phyloP scores from a whole-genome alignment of 495 filamentous ascomycete species.

The Aspergillus hancockii region DNA sequence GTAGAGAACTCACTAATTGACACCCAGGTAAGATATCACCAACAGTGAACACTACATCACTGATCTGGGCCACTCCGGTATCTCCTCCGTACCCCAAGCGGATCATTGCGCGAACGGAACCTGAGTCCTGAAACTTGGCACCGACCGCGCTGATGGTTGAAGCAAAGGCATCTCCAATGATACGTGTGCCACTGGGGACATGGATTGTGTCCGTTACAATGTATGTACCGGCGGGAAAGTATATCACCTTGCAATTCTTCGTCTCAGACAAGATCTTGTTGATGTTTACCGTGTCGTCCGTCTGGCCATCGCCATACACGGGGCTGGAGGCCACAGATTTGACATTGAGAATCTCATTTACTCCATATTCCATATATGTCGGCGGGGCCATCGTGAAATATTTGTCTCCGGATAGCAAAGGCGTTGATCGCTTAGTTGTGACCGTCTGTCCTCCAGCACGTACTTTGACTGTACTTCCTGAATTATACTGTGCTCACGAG shows the following conservation, averaged over 20 bases:
- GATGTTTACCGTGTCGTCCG: conserved; percentile 46
- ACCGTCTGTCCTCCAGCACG: conserved; percentile 18
- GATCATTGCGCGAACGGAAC: conserved; percentile 51
- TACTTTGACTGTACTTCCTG: conserved; percentile 13
- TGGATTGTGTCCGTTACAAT: conserved; percentile 55
- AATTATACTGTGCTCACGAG: conserved; percentile 16
- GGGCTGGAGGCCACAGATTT: conserved; percentile 37
- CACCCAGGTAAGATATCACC: conserved; percentile 49
- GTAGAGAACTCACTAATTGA: conserved; percentile 32
- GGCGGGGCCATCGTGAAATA: conserved; percentile 29
- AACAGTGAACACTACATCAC: conserved; percentile 54
- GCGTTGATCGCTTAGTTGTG: conserved; percentile 16
- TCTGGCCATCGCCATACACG: conserved; percentile 37
- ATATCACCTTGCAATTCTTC: conserved; percentile 46
- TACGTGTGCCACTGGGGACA: conserved; percentile 49
- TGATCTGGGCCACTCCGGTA: conserved; percentile 54
- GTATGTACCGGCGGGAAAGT: conserved; percentile 61
- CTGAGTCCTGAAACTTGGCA: conserved; percentile 47
- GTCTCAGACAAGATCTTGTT: conserved; percentile 50
- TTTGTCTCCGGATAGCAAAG: conserved; percentile 24
- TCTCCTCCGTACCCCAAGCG: conserved; percentile 54
- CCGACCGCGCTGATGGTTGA: conserved; percentile 48
- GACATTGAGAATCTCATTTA: conserved; percentile 44
- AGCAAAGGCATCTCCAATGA: conserved; percentile 52
- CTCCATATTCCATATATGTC: conserved; percentile 49